Base-by-base conservation (phyloP, 352 stramenopile genomes). In the Thalassiosira sp. region DNA sequence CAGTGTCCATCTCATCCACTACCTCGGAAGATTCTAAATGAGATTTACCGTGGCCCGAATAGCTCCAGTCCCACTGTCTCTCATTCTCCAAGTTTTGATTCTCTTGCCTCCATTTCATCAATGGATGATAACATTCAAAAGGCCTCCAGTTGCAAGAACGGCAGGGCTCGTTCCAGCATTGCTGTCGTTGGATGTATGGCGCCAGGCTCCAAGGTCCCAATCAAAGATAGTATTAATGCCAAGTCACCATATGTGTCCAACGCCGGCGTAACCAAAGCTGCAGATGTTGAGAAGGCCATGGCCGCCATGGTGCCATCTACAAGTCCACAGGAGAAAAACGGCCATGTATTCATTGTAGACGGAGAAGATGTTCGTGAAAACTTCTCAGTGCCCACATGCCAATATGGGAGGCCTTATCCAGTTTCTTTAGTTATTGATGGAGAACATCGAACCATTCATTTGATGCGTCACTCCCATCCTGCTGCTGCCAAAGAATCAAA, bases 321-420 rank as follows among this genome's bases (percentile, higher is more conserved):
- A n/a, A n/a, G n/a, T 11, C 27, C 45, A 46, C 5, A 53, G 5
- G 13, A 1, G 16, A 31, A 46, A 15, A 37, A 40, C 1, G 56
- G 46, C 13, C 27, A 46, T 22, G 37, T 81, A 25, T 67, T 71
- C 49, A 52, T 85, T 31, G 48, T 85, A 24, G 45, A 85, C 63
- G 77, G 77, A 42, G 77, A 85, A 64, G 65, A 79, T 16, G 68
- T 46, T 11, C 60, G 37, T 25, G 77, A 85, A 65, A 51, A 66
- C 22, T 85, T 81, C 52, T 69, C 65, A 5, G 77, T 85, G 15
- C 77, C 77, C 5, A 75, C 77, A 2, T 85, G 77, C 35, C 60
- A 85, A 49, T 78, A 72, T 11, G 56, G 57, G 27, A 20, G 51
- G 15, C 25, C 61, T 7, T 65, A 48, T 45, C 59, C 62, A 10